A percentile compares a stretch with the other conserved stretches of the same genome.
Evolutionary conservation across 2,329 filamentous ascomycete species (phyloP).

Genomic region (Fusarium haematococcum): DNA sequence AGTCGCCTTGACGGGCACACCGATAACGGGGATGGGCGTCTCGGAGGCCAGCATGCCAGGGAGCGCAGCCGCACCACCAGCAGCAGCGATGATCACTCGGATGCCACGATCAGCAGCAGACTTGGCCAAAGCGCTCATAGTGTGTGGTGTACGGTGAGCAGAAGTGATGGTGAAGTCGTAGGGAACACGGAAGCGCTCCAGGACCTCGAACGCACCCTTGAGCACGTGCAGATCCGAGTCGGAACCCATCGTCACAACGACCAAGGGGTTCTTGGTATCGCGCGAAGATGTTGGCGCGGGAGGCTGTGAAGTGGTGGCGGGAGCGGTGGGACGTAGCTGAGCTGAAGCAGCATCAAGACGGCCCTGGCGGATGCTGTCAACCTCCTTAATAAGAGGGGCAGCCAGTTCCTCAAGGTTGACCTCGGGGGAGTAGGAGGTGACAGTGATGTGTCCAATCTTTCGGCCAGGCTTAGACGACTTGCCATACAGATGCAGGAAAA

Average conservation of each 20-base stretch:
- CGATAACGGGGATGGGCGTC: constrained; percentile 80
- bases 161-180: constrained; percentile 82
- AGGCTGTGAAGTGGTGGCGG: constrained; percentile 7
- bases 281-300: constrained; percentile 31
- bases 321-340: constrained; percentile 51
- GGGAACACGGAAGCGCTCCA: constrained; percentile 77
- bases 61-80: constrained; percentile 78
- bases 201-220: constrained; percentile 72
- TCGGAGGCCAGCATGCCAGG: constrained; percentile 81
- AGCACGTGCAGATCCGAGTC: constrained; percentile 81
- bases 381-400: constrained; percentile 75
- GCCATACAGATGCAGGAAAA: constrained; percentile 87
- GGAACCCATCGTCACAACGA: constrained; percentile 87
- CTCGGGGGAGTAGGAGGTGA: constrained; percentile 76
- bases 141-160: constrained; percentile 78
- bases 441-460: constrained; percentile 95
- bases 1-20: constrained; percentile 81
- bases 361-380: constrained; percentile 69
- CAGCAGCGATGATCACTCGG: constrained; percentile 80
- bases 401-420: constrained; percentile 70
- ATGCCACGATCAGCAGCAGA: constrained; percentile 73
- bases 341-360: constrained; percentile 58
- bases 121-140: constrained; percentile 76
- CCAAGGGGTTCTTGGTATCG: constrained; percentile 62
- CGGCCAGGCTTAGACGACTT: constrained; percentile 88